These are phyloP conservation scores for Nemania serpens DNA, from an alignment of 2,329 filamentous ascomycete species.

Conservation along the genomic window DNA sequence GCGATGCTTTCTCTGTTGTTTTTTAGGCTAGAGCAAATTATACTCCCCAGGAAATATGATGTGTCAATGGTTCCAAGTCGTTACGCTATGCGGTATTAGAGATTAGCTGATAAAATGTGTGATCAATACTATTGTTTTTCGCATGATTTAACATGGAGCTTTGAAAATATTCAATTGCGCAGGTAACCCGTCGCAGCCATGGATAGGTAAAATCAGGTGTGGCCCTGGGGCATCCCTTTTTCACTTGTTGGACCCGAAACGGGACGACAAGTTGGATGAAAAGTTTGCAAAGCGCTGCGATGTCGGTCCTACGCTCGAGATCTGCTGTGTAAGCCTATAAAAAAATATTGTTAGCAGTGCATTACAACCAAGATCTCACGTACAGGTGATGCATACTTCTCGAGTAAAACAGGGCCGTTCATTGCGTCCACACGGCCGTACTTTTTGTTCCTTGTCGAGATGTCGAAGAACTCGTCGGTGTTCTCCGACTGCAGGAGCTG, in stretches of 20 bases:
- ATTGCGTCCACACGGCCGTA: constrained; percentile 91
- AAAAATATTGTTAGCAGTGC: constrained; percentile 33
- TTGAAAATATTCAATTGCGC: not conserved
- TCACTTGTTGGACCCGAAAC: constrained; percentile 64
- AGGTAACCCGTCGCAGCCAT: not conserved
- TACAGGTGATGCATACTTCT: constrained; percentile 69
- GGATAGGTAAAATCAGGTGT: not conserved
- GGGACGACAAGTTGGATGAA: constrained; percentile 74
- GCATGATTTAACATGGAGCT: not conserved
- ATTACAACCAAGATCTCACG: not conserved
- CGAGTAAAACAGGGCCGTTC: constrained; percentile 85
- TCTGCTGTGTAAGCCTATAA: constrained; percentile 64
- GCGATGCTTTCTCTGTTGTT: constrained; percentile 14
- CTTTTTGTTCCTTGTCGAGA: constrained; percentile 86
- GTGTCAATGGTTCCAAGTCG: constrained; percentile 13
- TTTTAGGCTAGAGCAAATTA: constrained; percentile 19
- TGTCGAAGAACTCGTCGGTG: constrained; percentile 96
- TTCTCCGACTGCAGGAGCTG: constrained; percentile 86
- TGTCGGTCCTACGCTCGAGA: constrained; percentile 61
- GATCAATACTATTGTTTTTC: constrained; percentile 8
- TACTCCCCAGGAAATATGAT: constrained; percentile 23
- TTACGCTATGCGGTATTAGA: not conserved
- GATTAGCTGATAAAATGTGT: constrained; percentile 24
- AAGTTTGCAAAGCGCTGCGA: constrained; percentile 72
- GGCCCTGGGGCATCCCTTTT: constrained; percentile 13